Conservation (phyloP, 2,329 filamentous ascomycete species). For the Neurospora sp. region DNA sequence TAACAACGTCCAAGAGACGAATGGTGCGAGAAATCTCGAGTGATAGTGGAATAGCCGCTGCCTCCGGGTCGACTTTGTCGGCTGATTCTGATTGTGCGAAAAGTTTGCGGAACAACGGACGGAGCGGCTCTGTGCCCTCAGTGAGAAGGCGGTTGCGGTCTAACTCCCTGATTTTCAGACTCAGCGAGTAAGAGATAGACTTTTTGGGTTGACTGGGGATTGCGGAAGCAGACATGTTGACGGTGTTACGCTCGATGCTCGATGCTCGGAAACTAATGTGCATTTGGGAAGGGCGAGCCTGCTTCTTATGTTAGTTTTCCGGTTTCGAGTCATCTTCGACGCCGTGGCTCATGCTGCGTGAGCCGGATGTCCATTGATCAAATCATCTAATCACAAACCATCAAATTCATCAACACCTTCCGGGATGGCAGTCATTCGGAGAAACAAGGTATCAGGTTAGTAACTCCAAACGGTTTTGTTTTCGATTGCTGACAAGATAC, state of each 20-base stretch:
- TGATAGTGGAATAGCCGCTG: not conserved
- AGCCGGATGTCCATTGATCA: not conserved
- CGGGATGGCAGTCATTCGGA: not conserved
- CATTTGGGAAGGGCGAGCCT: not conserved
- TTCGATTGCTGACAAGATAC: not conserved
- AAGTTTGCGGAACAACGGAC: not conserved
- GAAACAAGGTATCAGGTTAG: not conserved
- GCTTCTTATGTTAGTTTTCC: not conserved
- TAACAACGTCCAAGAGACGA: not conserved
- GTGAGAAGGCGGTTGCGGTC: not conserved
- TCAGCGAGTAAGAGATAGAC: not conserved
- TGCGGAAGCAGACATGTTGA: not conserved
- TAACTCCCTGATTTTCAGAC: not conserved
- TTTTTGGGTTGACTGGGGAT: not conserved
- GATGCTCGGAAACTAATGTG: not conserved
- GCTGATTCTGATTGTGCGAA: not conserved
- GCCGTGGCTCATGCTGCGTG: not conserved
- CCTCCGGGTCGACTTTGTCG: not conserved
- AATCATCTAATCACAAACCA: not conserved
- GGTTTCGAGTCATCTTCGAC: not conserved
- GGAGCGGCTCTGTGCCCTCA: not conserved
- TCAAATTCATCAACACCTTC: not conserved
- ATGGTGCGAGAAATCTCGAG: not conserved
- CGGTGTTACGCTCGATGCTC: not conserved
- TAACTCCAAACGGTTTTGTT: not conserved